Percentiles rank a stretch among this genome's conserved stretches.
Conservation (phyloP, 2,329 filamentous ascomycete species). For the Aspergillus texensis region DNA sequence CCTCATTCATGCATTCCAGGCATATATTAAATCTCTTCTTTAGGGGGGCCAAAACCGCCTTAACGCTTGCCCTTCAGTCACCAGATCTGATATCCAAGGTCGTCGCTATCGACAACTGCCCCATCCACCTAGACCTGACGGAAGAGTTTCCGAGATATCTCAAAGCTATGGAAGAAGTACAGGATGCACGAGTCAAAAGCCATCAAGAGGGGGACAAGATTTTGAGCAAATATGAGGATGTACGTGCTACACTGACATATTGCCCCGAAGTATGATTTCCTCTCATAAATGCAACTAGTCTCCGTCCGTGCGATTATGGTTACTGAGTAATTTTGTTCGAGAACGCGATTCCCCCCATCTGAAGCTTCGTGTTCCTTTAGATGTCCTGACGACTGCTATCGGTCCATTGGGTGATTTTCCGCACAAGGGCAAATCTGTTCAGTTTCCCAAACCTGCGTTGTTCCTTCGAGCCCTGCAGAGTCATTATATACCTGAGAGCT, state of each 20-base stretch:
- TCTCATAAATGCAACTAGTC: not conserved
- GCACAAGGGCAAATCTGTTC: slow-evolving; percentile 32
- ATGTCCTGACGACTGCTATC: slow-evolving; percentile 1
- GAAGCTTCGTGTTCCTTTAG: slow-evolving; percentile 5
- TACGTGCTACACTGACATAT: not conserved
- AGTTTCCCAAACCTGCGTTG: slow-evolving; percentile 18
- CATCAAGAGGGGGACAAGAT: slow-evolving; percentile 10
- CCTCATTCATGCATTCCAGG: not conserved
- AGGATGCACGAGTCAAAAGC: not conserved
- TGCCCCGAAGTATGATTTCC: not conserved
- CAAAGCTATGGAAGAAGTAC: slow-evolving; percentile 3
- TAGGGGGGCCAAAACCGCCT: slow-evolving; percentile 23
- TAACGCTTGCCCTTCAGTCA: slow-evolving; percentile 24
- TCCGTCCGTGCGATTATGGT: slow-evolving; percentile 5
- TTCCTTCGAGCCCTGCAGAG: slow-evolving; percentile 26
- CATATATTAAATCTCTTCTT: not conserved
- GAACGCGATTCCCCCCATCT: not conserved
- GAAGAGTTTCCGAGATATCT: slow-evolving; percentile 58
- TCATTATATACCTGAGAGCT: slow-evolving; percentile 57
- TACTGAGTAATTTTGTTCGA: slow-evolving; percentile 12
- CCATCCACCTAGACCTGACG: slow-evolving; percentile 20
- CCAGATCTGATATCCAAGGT: slow-evolving; percentile 22
- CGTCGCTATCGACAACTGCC: slow-evolving; percentile 28
- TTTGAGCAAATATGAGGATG: slow-evolving; percentile 5
- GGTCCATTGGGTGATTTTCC: slow-evolving; percentile 8